A percentile compares a stretch with the other conserved stretches of the same genome.
These are phyloP conservation scores for Amniculicola lignicola DNA, from an alignment of 495 filamentous ascomycete species.

Conservation along the genomic window DNA sequence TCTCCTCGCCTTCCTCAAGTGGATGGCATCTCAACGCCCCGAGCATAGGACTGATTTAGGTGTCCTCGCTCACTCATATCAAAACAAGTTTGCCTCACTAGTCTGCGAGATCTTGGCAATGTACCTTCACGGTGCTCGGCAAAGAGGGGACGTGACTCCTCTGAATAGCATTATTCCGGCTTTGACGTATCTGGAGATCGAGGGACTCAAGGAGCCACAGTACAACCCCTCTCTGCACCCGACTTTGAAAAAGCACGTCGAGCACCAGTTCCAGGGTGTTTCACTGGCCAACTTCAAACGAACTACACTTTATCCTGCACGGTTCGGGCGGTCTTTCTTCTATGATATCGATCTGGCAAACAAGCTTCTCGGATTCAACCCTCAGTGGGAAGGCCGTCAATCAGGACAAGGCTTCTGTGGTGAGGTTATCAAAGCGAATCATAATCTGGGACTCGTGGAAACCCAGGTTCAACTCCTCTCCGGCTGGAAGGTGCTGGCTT, in stretches of 20 bases:
- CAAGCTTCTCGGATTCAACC: slow-evolving; percentile 69
- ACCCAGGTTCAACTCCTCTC: slow-evolving; percentile 84
- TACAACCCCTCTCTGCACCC: slow-evolving; percentile 85
- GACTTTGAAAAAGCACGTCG: slow-evolving; percentile 81
- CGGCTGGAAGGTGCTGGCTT: slow-evolving; percentile 83
- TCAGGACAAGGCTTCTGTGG: slow-evolving; percentile 66
- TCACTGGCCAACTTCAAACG: slow-evolving; percentile 72
- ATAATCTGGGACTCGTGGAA: slow-evolving; percentile 87
- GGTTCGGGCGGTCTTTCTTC: slow-evolving; percentile 71
- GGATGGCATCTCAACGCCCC: slow-evolving; percentile 43
- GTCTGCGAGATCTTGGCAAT: slow-evolving; percentile 88
- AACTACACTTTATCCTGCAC: slow-evolving; percentile 58
- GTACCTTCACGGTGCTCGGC: slow-evolving; percentile 76
- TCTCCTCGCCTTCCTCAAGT: slow-evolving; percentile 66
- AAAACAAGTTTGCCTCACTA: slow-evolving; percentile 72
- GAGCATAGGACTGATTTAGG: slow-evolving; percentile 45
- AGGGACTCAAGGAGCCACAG: slow-evolving; percentile 66
- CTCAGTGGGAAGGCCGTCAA: slow-evolving; percentile 69
- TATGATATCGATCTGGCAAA: slow-evolving; percentile 74
- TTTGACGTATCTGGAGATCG: slow-evolving; percentile 70
- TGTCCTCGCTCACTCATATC: slow-evolving; percentile 49
- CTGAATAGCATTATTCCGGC: slow-evolving; percentile 66
- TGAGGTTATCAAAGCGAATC: slow-evolving; percentile 81
- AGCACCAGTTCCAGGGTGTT: slow-evolving; percentile 67
- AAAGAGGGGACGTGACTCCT: slow-evolving; percentile 63